Evolutionary conservation across 495 filamentous ascomycete genomes (phyloP).

Genomic region (Aspergillus indologenus): DNA sequence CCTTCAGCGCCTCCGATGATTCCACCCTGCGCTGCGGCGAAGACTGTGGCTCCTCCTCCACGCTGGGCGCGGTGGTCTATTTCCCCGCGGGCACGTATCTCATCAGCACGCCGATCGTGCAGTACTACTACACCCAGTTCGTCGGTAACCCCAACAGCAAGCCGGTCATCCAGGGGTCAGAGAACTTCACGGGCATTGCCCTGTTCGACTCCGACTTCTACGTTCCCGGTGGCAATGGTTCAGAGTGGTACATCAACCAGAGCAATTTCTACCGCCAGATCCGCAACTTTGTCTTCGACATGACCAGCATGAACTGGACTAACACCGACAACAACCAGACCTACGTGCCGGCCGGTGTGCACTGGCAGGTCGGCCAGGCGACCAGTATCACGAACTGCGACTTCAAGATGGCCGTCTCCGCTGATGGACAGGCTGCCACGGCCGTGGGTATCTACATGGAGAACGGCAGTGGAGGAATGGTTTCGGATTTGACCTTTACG

Average conservation of each 20-base stretch:
- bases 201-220: no score
- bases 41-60: constrained; percentile 49
- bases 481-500: constrained; percentile 45
- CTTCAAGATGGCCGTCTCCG: constrained; percentile 55
- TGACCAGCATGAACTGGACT: no score
- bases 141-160: no score
- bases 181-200: no score
- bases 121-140: constrained; percentile 65
- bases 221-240: constrained; percentile 13
- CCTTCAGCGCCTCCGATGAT: no score
- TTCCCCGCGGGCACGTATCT: constrained; percentile 62
- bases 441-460: constrained; percentile 48
- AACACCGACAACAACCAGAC: constrained; percentile 15
- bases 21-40: constrained; percentile 48
- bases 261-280: constrained; percentile 38
- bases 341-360: constrained; percentile 28
- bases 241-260: constrained; percentile 19
- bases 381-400: constrained; percentile 47
- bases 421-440: no score
- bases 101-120: constrained; percentile 55
- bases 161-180: no score
- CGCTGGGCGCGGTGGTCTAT: constrained; percentile 48
- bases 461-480: constrained; percentile 41
- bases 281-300: constrained; percentile 38
- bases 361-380: constrained; percentile 43